Evolutionary conservation across 345 rosid species (phyloP).

Genomic region (Ceriops tagal): DNA sequence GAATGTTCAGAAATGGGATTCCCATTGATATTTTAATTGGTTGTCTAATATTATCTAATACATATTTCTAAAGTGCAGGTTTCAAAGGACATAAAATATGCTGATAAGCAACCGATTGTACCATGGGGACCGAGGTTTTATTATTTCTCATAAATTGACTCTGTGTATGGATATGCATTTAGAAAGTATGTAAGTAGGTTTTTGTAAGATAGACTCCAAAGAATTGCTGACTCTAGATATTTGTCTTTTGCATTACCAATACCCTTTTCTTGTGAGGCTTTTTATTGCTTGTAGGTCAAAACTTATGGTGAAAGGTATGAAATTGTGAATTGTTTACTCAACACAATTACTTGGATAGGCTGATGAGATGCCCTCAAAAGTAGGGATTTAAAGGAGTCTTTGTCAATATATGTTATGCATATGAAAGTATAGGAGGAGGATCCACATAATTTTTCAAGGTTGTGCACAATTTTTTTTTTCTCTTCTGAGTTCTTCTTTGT

Average conservation of each 20-base stretch:
- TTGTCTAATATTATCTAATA: background rate
- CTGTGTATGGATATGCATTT: too few species aligned
- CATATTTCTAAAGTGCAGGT: slow-evolving; percentile 51
- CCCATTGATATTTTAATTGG: background rate
- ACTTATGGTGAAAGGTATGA: background rate
- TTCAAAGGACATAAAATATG: slow-evolving; percentile 92
- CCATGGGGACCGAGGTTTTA: slow-evolving; percentile 98
- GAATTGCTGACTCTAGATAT: background rate
- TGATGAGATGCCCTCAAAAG: background rate
- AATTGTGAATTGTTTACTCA: background rate
- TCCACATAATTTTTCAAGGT: too few species aligned
- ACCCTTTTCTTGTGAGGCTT: background rate
- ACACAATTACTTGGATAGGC: slow-evolving; percentile 7
- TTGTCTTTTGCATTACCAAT: background rate
- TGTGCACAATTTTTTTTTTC: too few species aligned
- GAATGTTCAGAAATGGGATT: too few species aligned
- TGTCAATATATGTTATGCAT: background rate
- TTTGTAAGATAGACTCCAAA: background rate
- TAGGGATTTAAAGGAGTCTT: background rate
- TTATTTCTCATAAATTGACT: slow-evolving; percentile 1
- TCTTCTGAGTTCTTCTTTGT: too few species aligned
- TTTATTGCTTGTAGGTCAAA: background rate
- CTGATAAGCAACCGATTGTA: slow-evolving; percentile 90
- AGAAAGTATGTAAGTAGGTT: background rate
- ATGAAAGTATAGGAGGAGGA: too few species aligned